Percentiles rank a stretch among this genome's conserved stretches.
phyloP scores from a whole-genome alignment of 495 filamentous ascomycete genomes.

The Aspergillus ellipticus region DNA sequence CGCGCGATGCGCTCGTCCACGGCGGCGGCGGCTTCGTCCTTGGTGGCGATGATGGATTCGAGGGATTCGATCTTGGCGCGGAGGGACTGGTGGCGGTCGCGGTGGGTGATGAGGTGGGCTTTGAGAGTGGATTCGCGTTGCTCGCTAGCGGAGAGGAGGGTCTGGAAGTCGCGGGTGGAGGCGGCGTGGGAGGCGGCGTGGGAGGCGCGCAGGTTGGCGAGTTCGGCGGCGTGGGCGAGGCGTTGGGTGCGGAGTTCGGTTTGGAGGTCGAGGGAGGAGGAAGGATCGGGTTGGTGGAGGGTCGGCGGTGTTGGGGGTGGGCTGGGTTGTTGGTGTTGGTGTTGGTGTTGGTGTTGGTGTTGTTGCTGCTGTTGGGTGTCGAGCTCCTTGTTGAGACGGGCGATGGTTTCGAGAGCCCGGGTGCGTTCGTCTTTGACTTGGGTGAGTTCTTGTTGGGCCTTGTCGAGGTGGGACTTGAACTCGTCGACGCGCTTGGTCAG shows the following conservation, averaged over 20 bases:
- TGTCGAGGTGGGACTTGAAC: conserved; percentile 31
- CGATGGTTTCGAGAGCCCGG: conserved; percentile 63
- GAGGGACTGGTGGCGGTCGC: conserved; percentile 23
- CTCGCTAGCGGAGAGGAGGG: conserved; percentile 37
- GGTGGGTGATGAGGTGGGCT: conserved; percentile 28
- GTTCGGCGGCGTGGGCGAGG: conserved; percentile 34
- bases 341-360: conserved; percentile 17
- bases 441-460: conserved; percentile 31
- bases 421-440: conserved; percentile 35
- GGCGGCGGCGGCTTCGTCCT: conserved; percentile 39
- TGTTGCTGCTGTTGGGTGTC: conserved; percentile 23
- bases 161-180: conserved; percentile 38
- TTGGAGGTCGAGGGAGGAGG: conserved; percentile 20
- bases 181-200: conserved; percentile 46
- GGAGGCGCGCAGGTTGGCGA: conserved; percentile 38
- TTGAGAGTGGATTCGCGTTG: conserved; percentile 42
- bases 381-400: conserved; percentile 84
- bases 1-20: conserved; percentile 41
- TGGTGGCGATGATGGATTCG: conserved; percentile 33
- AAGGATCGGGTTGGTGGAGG: conserved; percentile 9
- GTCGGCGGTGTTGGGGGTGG: conserved; percentile 27
- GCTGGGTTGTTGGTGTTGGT: conserved; percentile 21
- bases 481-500: conserved; percentile 33
- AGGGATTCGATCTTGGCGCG: conserved; percentile 32
- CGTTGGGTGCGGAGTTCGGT: conserved; percentile 38